A percentile compares a stretch with the other conserved stretches of the same genome.
Evolutionary conservation across 345 rosid species (phyloP).

Genomic region (Melastoma malabathricum): DNA sequence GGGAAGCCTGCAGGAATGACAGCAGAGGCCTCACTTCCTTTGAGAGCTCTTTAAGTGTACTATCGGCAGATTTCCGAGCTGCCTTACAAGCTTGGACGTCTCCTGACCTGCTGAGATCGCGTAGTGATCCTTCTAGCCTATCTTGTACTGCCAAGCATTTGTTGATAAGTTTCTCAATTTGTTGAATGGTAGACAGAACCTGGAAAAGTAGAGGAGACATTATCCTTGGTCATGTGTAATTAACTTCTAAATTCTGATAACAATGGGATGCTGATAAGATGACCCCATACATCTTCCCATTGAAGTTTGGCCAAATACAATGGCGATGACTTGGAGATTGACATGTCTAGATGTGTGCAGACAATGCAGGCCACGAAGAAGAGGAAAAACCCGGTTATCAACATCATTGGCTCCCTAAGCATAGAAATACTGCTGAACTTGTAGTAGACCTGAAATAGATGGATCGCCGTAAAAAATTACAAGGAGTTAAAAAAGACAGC

Average conservation of each 20-base stretch:
- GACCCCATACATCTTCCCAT: constrained; percentile 74
- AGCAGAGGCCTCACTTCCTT: constrained; percentile 58
- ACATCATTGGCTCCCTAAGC: constrained; percentile 84
- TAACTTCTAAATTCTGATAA: background rate
- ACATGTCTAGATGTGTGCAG: constrained; percentile 65
- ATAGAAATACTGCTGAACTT: constrained; percentile 67
- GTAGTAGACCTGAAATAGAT: constrained; percentile 60
- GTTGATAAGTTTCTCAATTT: constrained; percentile 39
- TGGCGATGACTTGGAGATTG: constrained; percentile 89
- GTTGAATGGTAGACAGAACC: constrained; percentile 69
- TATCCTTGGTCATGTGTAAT: background rate
- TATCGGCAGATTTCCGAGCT: constrained; percentile 71
- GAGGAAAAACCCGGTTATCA: constrained; percentile 63
- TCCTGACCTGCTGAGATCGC: constrained; percentile 82
- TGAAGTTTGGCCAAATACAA: constrained; percentile 87
- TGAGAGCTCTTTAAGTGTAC: constrained; percentile 56
- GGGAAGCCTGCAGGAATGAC: constrained; percentile 53
- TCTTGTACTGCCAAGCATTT: constrained; percentile 58
- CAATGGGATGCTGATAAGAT: background rate
- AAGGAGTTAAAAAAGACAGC: too few species aligned
- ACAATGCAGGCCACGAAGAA: constrained; percentile 61
- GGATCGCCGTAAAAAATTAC: background rate
- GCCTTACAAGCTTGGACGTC: constrained; percentile 87
- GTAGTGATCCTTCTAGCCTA: constrained; percentile 79
- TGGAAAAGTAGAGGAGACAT: constrained; percentile 16